Base-by-base conservation (phyloP, 2,329 filamentous ascomycete species). In the Tympanopsis confertula region DNA sequence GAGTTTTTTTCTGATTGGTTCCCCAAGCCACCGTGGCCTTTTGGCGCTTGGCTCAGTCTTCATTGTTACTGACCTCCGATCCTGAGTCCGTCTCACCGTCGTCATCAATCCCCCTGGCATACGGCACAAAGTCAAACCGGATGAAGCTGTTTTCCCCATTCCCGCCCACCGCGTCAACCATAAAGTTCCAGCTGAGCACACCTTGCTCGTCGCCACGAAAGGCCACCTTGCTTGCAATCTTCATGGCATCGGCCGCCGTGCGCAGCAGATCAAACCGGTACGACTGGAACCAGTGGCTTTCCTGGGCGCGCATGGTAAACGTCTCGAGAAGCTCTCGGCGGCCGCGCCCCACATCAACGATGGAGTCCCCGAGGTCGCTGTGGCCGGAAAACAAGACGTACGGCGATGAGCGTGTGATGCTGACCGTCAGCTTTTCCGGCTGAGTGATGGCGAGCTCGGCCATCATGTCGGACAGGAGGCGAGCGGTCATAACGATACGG, bases 401-500 rank as follows among this genome's bases (percentile, higher is more conserved):
- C n/a, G n/a, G n/a, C 10, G 12, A 86, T 1, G 82, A 78, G 13
- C 96, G 68, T 1, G 82, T 76, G 41, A 98, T 74, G 7, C 69
- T 69, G 38, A 94, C 70, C 12, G 78, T 80, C 18, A 94, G 66
- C 28, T 77, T 72, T 4, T 75, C 74, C 0, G 86, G 87, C n/a
- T 71, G 76, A 18, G 87, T 82, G 12, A 71, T 71, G 2, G 71
- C 73, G 35, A 82, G 69, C 53, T 89, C 84, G 1, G 73, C 69
- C 29, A 88, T 65, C 13, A 79, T 77, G 50, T 88, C 83, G 10
- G 82, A 69, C 4, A 89, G 70, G 58, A 74, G 81, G 22, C 72
- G 71, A 10, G 81, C 75, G 47, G 81, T 83, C 83, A 95, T 94
- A 53, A 98, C 96, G 42, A 94, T 86, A 56, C 95, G 98, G 63